Evolutionary conservation across 2,329 filamentous ascomycete genomes (phyloP), one percentile per base, ranked within the genome.

Genomic region (Cladobotryum protrusum): DNA sequence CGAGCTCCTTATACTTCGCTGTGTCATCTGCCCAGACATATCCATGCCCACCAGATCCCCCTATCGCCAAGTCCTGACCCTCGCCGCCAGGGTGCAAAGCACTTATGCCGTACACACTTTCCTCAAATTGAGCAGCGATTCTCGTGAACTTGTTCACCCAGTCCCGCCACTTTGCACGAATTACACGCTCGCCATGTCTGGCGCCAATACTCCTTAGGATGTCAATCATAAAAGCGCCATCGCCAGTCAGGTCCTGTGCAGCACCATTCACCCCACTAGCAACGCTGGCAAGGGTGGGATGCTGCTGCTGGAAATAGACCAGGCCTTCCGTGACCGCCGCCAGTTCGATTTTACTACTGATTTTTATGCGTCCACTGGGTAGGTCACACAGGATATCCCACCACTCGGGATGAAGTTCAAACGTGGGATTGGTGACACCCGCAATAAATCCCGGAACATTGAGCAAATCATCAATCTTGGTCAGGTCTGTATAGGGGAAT

Each of bases 391-490:
- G 77, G 9, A 99, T 72, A 68, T 99, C 93, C 93, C 93, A 99
- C 93, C 93, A 99, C 65, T 96, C 91, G 0, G 87, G 88, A 62
- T 97, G 92, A 62, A 90, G 83, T 54, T 92, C 90, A 65, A 99
- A 99, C 0, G 90, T 92, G 5, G 93, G 93, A 63, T 99, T 99
- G 1, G 92, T 99, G 37, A 99, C 93, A 50, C 93, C 93, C 3
- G 93, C 93, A 60, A 99, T 96, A 68, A 99, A 99, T 2, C 93
- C 93, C 6, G 93, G 92, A 0, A 99, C 93, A 61, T 95, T 92
- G 43, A 99, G 78, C 11, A 99, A 78, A 64, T 97, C 93, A 58
- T 99, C 93, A 52, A 99, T 91, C 70, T 99, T 99, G 56, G 90
- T 96, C 40, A 99, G 77, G 71, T 99, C 93, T 1, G 93, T 99